phyloP scores from a whole-genome alignment of 495 filamentous ascomycete species.

The Aspergillus affinis region DNA sequence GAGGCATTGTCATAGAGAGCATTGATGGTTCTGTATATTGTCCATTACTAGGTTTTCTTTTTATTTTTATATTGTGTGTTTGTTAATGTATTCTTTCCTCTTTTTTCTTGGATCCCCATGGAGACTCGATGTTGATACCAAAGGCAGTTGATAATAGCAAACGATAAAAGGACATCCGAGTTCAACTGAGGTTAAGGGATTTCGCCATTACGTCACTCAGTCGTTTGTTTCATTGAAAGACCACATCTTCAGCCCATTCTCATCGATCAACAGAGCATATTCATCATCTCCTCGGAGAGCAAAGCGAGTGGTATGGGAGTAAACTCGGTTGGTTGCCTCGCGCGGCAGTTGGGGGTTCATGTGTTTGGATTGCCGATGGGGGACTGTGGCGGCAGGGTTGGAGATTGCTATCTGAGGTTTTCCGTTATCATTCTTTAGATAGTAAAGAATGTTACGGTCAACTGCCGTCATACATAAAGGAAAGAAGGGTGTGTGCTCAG shows the following conservation, averaged over 20 bases:
- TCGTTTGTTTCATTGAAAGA: constrained; percentile 13
- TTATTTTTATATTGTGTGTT: constrained; percentile 13
- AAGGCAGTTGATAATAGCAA: neutral
- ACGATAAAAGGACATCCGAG: neutral
- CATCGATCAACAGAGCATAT: constrained; percentile 17
- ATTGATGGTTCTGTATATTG: constrained; percentile 23
- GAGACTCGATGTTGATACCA: neutral
- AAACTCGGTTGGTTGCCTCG: constrained; percentile 9
- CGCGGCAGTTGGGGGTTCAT: constrained; percentile 18
- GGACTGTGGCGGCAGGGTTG: constrained; percentile 12
- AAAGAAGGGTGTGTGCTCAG: constrained; percentile 3
- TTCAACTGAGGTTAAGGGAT: neutral
- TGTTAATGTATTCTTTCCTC: constrained; percentile 28
- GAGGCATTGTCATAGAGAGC: constrained; percentile 15
- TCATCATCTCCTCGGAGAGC: constrained; percentile 19
- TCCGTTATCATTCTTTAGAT: constrained; percentile 20
- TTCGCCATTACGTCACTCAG: neutral
- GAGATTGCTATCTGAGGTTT: constrained; percentile 23
- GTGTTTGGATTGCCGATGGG: constrained; percentile 12
- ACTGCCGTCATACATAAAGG: constrained; percentile 16
- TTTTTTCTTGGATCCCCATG: constrained; percentile 1
- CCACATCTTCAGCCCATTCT: constrained; percentile 19
- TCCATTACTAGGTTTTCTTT: constrained; percentile 37
- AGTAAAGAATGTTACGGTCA: constrained; percentile 20
- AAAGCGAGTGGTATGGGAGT: constrained; percentile 9